Evolutionary conservation across 179 eudicot species (phyloP), one percentile per base, ranked within the genome.

Genomic region (Beta macrorhiza): DNA sequence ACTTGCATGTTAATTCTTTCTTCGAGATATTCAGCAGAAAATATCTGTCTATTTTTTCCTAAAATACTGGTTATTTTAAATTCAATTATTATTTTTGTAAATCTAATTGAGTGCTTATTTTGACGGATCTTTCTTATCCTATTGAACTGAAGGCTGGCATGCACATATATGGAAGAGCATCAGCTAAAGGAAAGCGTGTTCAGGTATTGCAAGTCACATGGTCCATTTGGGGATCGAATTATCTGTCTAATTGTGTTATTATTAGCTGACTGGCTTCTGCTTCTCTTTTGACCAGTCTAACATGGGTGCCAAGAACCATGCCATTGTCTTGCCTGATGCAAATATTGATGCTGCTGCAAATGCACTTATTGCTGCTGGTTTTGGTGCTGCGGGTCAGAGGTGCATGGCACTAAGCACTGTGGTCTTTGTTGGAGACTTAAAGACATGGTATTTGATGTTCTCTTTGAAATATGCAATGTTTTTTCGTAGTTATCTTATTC

Each of bases 231-330:
- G 45, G 25, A 25, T 77, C 37, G 59, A 53, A 62, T 73, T 70
- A 11, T 62, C 63, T 47, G 25, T 42, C 29, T 47, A 5, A 14
- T 61, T 19, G 7, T 49, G 32, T n/a, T 55, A 64, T 56, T 69
- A 37, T 67, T 76, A 72, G 67, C 81, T 82, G 67, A 62, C 76
- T 65, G 37, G 10, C 22, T 76, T 19, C 61, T 82, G 25, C 22
- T 79, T 64, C 75, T 56, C 51, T 83, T 19, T 85, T 79, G 13
- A 67, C 55, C 88, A 97, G 99, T 92, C 98, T 61, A 97, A 94
- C 84, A 94, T 97, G 98, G 99, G 99, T 69, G 99, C 99, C 81
- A 97, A 97, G 85, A 97, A 97, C 82, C 99, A 97, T 85, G 99
- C 95, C 78, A 84, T 97, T 47, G 95, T 97, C 76, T 80, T 97